phyloP scores from a whole-genome alignment of 768 basidiomycete genomes.

The Candolleomyces efflorescens region DNA sequence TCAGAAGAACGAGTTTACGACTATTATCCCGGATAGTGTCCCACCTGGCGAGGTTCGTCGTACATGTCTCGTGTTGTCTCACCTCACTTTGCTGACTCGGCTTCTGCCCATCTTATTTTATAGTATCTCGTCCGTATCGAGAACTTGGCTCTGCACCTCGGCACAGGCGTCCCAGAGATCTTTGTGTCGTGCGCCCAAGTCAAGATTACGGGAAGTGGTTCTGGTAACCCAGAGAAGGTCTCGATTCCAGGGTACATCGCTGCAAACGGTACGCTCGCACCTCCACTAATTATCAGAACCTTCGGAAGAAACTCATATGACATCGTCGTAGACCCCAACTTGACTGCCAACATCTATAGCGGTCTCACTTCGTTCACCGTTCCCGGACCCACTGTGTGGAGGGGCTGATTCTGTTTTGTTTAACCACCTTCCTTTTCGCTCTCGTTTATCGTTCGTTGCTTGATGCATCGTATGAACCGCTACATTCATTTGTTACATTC shows the following conservation, averaged over 20 bases:
- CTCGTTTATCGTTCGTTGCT: no score
- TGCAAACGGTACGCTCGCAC: slow-evolving; percentile 24
- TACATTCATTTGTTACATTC: no score
- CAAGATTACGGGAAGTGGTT: slow-evolving; percentile 38
- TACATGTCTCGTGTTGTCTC: neutral
- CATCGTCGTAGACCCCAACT: slow-evolving; percentile 28
- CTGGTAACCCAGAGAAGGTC: slow-evolving; percentile 41
- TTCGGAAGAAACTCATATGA: neutral
- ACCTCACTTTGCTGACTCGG: neutral
- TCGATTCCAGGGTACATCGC: slow-evolving; percentile 47
- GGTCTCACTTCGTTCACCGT: slow-evolving; percentile 31
- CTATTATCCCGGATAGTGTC: slow-evolving; percentile 36
- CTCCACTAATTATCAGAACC: neutral
- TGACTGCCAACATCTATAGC: slow-evolving; percentile 40
- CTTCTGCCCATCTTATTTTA: neutral
- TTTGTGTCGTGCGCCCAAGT: slow-evolving; percentile 49
- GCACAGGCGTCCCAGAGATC: slow-evolving; percentile 38
- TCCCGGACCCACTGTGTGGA: slow-evolving; percentile 17
- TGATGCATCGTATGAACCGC: no score
- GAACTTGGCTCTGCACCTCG: slow-evolving; percentile 42
- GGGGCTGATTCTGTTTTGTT: neutral
- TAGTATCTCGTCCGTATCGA: slow-evolving; percentile 46
- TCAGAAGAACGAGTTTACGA: slow-evolving; percentile 28
- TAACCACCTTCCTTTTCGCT: no score
- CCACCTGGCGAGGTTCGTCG: slow-evolving; percentile 37